A percentile compares a stretch with the other conserved stretches of the same genome.
Conservation (phyloP, 176 grass and related monocot genomes). For the Olyra latifolia region DNA sequence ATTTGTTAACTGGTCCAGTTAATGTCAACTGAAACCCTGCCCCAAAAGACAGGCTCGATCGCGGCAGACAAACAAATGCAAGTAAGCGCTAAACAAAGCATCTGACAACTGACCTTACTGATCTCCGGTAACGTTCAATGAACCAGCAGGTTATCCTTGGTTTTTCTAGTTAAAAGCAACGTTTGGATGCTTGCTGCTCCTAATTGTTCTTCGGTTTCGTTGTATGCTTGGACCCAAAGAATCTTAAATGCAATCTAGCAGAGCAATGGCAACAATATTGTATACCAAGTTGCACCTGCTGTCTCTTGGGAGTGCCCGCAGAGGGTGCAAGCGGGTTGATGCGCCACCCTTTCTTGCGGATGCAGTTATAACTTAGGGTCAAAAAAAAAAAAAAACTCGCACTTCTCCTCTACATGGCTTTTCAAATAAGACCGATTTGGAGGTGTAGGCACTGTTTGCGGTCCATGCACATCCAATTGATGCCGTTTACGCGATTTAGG, state of each 20-base stretch:
- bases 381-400: too few relatives aligned
- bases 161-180: neutral
- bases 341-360: too few relatives aligned
- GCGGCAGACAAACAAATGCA: neutral
- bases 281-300: neutral
- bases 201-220: neutral
- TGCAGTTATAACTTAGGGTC: too few relatives aligned
- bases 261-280: neutral
- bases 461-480: too few relatives aligned
- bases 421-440: too few relatives aligned
- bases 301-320: too few relatives aligned
- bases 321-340: too few relatives aligned
- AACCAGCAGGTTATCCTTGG: neutral
- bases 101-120: neutral
- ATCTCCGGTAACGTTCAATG: constrained; percentile 3
- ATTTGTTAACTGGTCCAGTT: neutral
- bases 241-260: constrained; percentile 31
- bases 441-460: too few relatives aligned
- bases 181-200: neutral
- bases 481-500: too few relatives aligned
- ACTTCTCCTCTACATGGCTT: too few relatives aligned
- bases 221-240: neutral
- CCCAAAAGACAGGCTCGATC: constrained; percentile 4
- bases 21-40: constrained; percentile 27
- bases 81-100: constrained; percentile 16